A percentile compares a stretch with the other conserved stretches of the same genome.
phyloP scores from a whole-genome alignment of 495 filamentous ascomycete species.

The Penicillium robsamsonii region DNA sequence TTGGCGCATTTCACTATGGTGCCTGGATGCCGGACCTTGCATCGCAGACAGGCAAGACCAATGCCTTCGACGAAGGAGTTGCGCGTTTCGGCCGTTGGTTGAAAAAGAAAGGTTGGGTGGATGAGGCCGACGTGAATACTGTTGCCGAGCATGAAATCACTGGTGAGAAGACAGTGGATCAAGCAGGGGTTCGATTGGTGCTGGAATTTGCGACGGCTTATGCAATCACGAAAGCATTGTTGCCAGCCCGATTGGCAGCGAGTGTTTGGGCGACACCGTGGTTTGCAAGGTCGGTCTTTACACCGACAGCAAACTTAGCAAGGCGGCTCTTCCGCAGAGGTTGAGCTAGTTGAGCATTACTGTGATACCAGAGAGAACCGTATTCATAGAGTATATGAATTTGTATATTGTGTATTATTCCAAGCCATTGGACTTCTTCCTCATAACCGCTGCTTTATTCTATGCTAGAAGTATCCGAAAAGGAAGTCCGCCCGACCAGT shows the following conservation, averaged over 20 bases:
- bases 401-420: conserved; percentile 28
- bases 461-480: conserved; percentile 19
- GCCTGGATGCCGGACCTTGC: conserved; percentile 59
- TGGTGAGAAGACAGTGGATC: conserved; percentile 15
- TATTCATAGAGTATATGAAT: conserved; percentile 21
- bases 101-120: conserved; percentile 60
- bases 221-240: conserved; percentile 77
- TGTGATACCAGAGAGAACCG: conserved; percentile 1
- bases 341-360: conserved; percentile 12
- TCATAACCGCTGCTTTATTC: conserved; percentile 22
- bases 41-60: conserved; percentile 45
- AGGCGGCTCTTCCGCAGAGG: conserved; percentile 40
- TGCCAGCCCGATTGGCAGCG: conserved; percentile 69
- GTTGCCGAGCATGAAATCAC: conserved; percentile 23
- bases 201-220: conserved; percentile 81
- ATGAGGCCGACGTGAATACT: conserved; percentile 41
- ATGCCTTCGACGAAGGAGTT: conserved; percentile 50
- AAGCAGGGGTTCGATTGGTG: conserved; percentile 51
- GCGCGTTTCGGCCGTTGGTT: conserved; percentile 59
- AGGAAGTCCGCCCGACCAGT: conserved; percentile 20
- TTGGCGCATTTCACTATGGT: conserved; percentile 72
- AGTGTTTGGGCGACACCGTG: conserved; percentile 92
- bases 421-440: conserved; percentile 28
- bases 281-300: conserved; percentile 73
- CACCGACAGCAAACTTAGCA: conserved; percentile 40